phyloP scores from a whole-genome alignment of 164 flowering plant species.

The Macadamia integrifolia region DNA sequence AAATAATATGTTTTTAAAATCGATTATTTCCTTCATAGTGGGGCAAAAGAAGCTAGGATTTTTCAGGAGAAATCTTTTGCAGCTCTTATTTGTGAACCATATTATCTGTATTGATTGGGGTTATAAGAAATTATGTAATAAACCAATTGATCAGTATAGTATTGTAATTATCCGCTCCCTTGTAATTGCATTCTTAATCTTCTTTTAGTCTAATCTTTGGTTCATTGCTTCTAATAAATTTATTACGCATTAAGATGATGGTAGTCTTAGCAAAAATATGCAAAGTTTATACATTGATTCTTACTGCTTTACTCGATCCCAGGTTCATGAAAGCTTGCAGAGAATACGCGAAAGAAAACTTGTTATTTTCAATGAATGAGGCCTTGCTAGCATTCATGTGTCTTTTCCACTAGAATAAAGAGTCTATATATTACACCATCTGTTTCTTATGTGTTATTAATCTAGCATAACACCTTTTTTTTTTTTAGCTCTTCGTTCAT shows the following conservation, averaged over 20 bases:
- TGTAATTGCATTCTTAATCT: background rate
- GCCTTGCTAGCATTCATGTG: slow-evolving; percentile 99
- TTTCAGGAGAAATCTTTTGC: no score
- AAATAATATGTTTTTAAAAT: no score
- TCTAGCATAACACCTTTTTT: background rate
- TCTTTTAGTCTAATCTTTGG: background rate
- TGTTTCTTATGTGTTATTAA: background rate
- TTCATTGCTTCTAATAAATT: no score
- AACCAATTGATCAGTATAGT: background rate
- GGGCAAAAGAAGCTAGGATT: no score
- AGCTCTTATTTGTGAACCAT: background rate
- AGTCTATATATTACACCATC: background rate
- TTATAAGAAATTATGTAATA: background rate
- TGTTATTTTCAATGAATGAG: slow-evolving; percentile 99
- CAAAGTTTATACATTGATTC: slow-evolving; percentile 5
- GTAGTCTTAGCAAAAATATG: slow-evolving; percentile 1
- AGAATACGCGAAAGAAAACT: slow-evolving; percentile 99
- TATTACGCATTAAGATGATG: background rate
- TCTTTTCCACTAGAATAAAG: slow-evolving; percentile 6
- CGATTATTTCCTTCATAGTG: no score
- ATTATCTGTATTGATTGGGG: no score
- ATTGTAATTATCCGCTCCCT: no score
- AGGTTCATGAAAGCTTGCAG: slow-evolving; percentile 99
- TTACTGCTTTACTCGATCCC: slow-evolving; percentile 12
- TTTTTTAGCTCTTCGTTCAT: background rate